Percentiles rank a stretch among this genome's conserved stretches.
Conservation (phyloP, 345 rosid genomes). For the thale cress (Arabidopsis thaliana) region DNA sequence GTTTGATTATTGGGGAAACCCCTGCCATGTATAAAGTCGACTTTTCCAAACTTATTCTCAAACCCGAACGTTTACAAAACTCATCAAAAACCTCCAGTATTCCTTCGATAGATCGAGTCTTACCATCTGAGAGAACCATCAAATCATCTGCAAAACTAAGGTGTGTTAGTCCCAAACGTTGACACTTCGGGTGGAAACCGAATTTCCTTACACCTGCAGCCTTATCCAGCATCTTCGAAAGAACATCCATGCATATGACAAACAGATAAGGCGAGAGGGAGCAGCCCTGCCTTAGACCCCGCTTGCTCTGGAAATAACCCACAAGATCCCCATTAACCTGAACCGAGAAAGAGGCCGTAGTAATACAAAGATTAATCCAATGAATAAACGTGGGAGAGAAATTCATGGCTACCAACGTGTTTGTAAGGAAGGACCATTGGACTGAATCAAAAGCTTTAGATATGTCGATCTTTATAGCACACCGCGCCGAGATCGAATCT, state of each 20-base stretch:
- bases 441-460: background rate
- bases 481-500: background rate
- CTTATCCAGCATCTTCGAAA: background rate
- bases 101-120: background rate
- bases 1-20: no score
- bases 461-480: background rate
- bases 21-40: no score
- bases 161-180: background rate
- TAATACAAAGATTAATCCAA: background rate
- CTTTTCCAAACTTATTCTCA: no score
- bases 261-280: background rate
- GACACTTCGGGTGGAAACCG: background rate
- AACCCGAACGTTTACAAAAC: background rate
- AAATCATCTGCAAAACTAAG: background rate
- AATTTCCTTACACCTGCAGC: background rate
- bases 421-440: background rate
- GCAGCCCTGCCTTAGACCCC: background rate
- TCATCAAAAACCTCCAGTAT: background rate
- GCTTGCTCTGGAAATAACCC: background rate
- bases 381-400: background rate
- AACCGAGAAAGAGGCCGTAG: background rate
- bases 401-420: background rate
- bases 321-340: background rate
- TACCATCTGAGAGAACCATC: background rate
- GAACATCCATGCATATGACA: background rate